phyloP scores from a whole-genome alignment of 129 eudicot genomes.

The Artemisia argyi region DNA sequence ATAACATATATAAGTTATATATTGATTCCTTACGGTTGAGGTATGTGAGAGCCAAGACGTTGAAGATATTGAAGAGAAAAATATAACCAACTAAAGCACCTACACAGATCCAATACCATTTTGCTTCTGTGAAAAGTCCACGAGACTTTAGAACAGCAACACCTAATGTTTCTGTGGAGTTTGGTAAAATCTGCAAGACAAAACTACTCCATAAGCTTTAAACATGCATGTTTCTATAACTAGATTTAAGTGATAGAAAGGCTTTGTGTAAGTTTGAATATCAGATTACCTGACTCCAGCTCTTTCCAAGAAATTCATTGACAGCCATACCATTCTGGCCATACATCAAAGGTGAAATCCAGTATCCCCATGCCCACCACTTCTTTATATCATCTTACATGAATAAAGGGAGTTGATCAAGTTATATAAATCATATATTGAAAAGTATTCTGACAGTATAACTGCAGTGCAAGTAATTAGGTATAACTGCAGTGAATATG shows the following conservation, averaged over 20 bases:
- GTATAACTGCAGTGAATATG: too few species aligned
- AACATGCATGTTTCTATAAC: not conserved
- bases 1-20: not conserved
- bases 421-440: not conserved
- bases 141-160: slow-evolving; percentile 55
- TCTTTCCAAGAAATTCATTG: slow-evolving; percentile 81
- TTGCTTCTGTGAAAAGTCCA: slow-evolving; percentile 67
- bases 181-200: slow-evolving; percentile 45
- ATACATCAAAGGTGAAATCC: slow-evolving; percentile 89
- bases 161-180: slow-evolving; percentile 58
- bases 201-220: slow-evolving; percentile 12
- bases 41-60: slow-evolving; percentile 56
- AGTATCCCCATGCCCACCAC: slow-evolving; percentile 95
- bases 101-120: slow-evolving; percentile 85
- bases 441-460: not conserved
- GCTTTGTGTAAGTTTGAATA: slow-evolving; percentile 1
- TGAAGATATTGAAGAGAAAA: slow-evolving; percentile 61
- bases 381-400: slow-evolving; percentile 56
- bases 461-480: too few species aligned
- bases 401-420: not conserved
- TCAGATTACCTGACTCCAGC: slow-evolving; percentile 72
- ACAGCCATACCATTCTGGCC: slow-evolving; percentile 86
- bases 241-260: slow-evolving; percentile 1
- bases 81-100: slow-evolving; percentile 63
- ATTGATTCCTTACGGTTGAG: slow-evolving; percentile 65